Conservation (phyloP, 805 yeast species). For the Candida hispaniensis region DNA sequence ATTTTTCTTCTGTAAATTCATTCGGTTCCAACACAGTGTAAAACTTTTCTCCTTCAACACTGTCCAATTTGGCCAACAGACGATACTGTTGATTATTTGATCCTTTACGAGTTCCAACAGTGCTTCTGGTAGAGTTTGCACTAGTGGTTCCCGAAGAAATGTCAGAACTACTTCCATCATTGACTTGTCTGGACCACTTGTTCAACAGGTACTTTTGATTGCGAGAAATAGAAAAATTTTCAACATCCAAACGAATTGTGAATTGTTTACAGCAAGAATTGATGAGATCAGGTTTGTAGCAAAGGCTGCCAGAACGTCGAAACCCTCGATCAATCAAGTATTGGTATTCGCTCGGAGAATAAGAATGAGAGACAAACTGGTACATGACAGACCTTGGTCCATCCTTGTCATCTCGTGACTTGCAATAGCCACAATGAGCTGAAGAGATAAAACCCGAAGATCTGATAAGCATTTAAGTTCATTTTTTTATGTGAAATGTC, state of each 20-base stretch:
- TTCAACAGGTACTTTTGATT: slow-evolving; percentile 59
- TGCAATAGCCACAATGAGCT: slow-evolving; percentile 16
- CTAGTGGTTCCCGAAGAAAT: slow-evolving; percentile 15
- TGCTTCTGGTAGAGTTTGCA: too few relatives aligned
- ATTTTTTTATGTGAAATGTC: too few relatives aligned
- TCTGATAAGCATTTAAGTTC: too few relatives aligned
- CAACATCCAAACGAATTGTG: slow-evolving; percentile 56
- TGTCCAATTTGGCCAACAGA: slow-evolving; percentile 30
- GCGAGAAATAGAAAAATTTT: slow-evolving; percentile 41
- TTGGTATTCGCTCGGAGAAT: slow-evolving; percentile 7
- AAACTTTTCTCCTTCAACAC: slow-evolving; percentile 30
- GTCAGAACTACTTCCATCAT: slow-evolving; percentile 17
- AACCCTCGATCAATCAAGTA: slow-evolving; percentile 43
- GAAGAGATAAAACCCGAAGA: too few relatives aligned
- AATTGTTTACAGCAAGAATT: slow-evolving; percentile 70
- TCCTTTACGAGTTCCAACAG: slow-evolving; percentile 21
- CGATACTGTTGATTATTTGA: slow-evolving; percentile 25
- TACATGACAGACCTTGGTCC: slow-evolving; percentile 2
- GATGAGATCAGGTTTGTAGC: slow-evolving; percentile 56
- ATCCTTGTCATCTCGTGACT: slow-evolving; percentile 3
- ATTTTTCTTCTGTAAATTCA: slow-evolving; percentile 47
- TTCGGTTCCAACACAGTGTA: slow-evolving; percentile 39
- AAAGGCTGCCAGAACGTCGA: slow-evolving; percentile 63
- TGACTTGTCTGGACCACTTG: slow-evolving; percentile 36
- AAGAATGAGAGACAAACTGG: slow-evolving; percentile 4